Conservation (phyloP, 1,139 yeast genomes). For the Blastobotrys capitulatus region DNA sequence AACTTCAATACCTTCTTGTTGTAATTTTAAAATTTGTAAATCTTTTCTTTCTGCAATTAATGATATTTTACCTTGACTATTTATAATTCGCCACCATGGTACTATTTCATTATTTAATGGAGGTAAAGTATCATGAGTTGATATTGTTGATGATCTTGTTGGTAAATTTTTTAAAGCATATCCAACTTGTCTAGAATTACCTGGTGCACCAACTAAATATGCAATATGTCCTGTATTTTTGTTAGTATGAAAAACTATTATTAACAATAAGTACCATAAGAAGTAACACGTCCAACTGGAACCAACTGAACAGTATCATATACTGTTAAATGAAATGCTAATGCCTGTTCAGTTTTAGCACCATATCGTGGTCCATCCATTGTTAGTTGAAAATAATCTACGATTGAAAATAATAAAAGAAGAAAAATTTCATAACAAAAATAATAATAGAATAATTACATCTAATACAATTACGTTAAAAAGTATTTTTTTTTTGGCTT, state of each 20-base stretch:
- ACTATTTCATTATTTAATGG: constrained; percentile 37
- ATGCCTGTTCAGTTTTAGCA: constrained; percentile 41
- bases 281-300: constrained; percentile 63
- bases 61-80: constrained; percentile 57
- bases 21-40: constrained; percentile 44
- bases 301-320: constrained; percentile 49
- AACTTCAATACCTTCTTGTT: constrained; percentile 47
- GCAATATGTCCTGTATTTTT: constrained; percentile 54
- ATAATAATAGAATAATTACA: neutral
- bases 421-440: neutral
- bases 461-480: constrained; percentile 10
- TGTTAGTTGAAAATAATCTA: neutral
- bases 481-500: neutral
- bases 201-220: constrained; percentile 53
- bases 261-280: constrained; percentile 45
- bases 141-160: constrained; percentile 13
- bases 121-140: constrained; percentile 12
- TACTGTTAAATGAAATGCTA: constrained; percentile 57
- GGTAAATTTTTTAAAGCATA: constrained; percentile 54
- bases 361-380: constrained; percentile 19
- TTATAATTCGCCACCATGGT: constrained; percentile 82
- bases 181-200: constrained; percentile 70
- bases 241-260: neutral
- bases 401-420: neutral
- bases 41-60: constrained; percentile 35